phyloP scores from a whole-genome alignment of 805 yeast genomes.

The Sungouiozyma intestinalis region DNA sequence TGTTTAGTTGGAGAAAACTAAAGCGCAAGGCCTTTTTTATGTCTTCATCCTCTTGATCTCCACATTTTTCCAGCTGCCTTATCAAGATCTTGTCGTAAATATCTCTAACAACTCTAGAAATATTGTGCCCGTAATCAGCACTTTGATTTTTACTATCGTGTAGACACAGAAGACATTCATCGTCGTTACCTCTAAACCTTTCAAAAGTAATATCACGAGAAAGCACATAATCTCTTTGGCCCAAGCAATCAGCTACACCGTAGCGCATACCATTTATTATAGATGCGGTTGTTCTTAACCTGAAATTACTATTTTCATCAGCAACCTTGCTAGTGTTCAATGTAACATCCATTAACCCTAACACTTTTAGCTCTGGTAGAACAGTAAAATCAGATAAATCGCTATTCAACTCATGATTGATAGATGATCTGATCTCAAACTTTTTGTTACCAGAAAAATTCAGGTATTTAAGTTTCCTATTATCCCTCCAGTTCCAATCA shows the following conservation, averaged over 20 bases:
- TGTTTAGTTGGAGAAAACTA: slow-evolving; percentile 69
- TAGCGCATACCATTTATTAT: slow-evolving; percentile 64
- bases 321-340: slow-evolving; percentile 81
- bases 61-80: slow-evolving; percentile 31
- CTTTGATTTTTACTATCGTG: slow-evolving; percentile 69
- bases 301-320: slow-evolving; percentile 70
- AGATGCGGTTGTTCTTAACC: slow-evolving; percentile 86
- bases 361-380: slow-evolving; percentile 54
- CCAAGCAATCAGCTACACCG: slow-evolving; percentile 87
- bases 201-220: slow-evolving; percentile 81
- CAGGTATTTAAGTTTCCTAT: slow-evolving; percentile 60
- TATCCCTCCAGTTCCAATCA: slow-evolving; percentile 97
- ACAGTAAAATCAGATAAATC: slow-evolving; percentile 52
- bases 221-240: slow-evolving; percentile 52
- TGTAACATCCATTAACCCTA: slow-evolving; percentile 94
- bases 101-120: slow-evolving; percentile 64
- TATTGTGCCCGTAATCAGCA: slow-evolving; percentile 45
- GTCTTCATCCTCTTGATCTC: slow-evolving; percentile 30
- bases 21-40: slow-evolving; percentile 71
- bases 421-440: slow-evolving; percentile 68
- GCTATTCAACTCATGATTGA: slow-evolving; percentile 39
- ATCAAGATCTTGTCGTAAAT: slow-evolving; percentile 59
- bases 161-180: slow-evolving; percentile 69
- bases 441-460: slow-evolving; percentile 90
- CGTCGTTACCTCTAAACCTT: slow-evolving; percentile 74